Conservation (phyloP, 208 protist genomes). For the Plasmodiophora brassicae region DNA sequence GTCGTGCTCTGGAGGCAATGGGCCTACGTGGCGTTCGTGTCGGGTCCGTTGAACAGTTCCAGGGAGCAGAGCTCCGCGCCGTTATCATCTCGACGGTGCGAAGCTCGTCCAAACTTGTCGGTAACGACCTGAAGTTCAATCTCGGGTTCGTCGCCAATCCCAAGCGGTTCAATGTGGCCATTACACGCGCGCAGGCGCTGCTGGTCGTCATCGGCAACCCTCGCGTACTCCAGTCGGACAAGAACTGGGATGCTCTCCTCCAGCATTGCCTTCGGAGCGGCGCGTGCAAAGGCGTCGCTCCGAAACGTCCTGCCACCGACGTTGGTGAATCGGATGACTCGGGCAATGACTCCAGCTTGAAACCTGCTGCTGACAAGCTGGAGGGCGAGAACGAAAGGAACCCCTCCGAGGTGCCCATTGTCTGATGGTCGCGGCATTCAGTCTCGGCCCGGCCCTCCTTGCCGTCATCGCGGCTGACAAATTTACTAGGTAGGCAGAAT, state of each 20-base stretch:
- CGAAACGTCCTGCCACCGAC: too few species aligned
- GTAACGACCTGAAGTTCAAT: neutral
- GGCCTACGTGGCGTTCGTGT: too few species aligned
- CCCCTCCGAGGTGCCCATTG: too few species aligned
- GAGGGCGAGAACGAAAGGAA: too few species aligned
- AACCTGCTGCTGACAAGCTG: too few species aligned
- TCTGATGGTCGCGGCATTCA: too few species aligned
- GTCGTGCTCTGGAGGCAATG: too few species aligned
- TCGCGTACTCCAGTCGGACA: slow-evolving; percentile 36
- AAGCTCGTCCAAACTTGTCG: neutral
- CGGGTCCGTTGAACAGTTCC: slow-evolving; percentile 45
- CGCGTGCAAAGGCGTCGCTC: neutral
- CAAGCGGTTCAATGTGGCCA: slow-evolving; percentile 57
- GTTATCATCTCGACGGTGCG: slow-evolving; percentile 52
- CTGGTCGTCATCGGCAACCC: slow-evolving; percentile 55
- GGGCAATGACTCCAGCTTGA: too few species aligned
- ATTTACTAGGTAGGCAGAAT: too few species aligned
- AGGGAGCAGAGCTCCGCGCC: slow-evolving; percentile 46
- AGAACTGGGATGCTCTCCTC: neutral
- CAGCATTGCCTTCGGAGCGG: neutral
- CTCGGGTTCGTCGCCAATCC: slow-evolving; percentile 42
- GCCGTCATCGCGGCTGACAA: too few species aligned
- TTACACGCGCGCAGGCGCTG: slow-evolving; percentile 48
- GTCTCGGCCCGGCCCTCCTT: too few species aligned
- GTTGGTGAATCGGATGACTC: too few species aligned